A percentile compares a stretch with the other conserved stretches of the same genome.
Conservation (phyloP, 805 yeast species). For the Schwanniomyces occidentalis region DNA sequence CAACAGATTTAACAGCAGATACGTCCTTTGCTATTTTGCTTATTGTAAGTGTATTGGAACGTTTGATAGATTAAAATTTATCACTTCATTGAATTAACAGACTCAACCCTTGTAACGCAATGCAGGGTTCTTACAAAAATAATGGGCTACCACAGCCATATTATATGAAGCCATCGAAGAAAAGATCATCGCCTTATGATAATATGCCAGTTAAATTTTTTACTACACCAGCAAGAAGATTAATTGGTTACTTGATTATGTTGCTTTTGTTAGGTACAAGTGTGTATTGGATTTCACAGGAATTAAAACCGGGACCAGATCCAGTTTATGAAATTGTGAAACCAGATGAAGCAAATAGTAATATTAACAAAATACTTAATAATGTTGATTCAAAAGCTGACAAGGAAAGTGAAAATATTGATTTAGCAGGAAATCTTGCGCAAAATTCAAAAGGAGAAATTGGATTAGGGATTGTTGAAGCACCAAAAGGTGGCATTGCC, state of each 20-base stretch:
- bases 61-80: too few relatives aligned
- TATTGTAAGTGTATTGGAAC: too few relatives aligned
- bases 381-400: slow-evolving; percentile 31
- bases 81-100: too few relatives aligned
- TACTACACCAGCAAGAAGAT: slow-evolving; percentile 37
- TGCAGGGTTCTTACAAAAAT: slow-evolving; percentile 46
- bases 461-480: slow-evolving; percentile 41
- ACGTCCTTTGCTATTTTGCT: too few relatives aligned
- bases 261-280: slow-evolving; percentile 34
- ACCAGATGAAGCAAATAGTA: slow-evolving; percentile 8
- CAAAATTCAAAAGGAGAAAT: slow-evolving; percentile 39
- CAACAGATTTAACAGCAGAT: too few relatives aligned
- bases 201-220: slow-evolving; percentile 31
- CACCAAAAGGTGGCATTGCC: slow-evolving; percentile 49
- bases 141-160: slow-evolving; percentile 48
- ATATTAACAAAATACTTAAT: slow-evolving; percentile 28
- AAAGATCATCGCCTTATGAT: slow-evolving; percentile 36
- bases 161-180: slow-evolving; percentile 43
- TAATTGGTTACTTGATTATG: slow-evolving; percentile 39
- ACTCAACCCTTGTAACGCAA: too few relatives aligned
- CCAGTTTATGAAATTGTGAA: slow-evolving; percentile 27
- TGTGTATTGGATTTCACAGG: slow-evolving; percentile 38
- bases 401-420: slow-evolving; percentile 32
- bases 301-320: slow-evolving; percentile 28
- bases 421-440: slow-evolving; percentile 40